Evolutionary conservation across 2,329 filamentous ascomycete genomes (phyloP), one percentile per base, ranked within the genome.

Genomic region (Fusarium sp.): DNA sequence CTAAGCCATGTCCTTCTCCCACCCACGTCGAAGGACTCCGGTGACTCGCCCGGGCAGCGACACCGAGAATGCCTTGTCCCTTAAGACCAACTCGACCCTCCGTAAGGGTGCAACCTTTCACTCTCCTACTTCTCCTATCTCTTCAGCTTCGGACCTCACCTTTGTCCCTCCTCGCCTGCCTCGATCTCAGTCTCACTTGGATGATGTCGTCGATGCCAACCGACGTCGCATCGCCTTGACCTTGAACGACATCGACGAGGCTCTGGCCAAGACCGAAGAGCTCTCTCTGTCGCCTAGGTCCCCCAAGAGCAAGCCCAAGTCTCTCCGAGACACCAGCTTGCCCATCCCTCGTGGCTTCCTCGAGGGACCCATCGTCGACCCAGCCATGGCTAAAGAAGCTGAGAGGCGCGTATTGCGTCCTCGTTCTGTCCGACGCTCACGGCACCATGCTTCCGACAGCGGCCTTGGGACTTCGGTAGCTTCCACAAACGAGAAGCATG

Each of bases 391-490:
- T 54, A 81, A 80, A 66, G 79, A 86, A 73, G 79, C 80, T 69
- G 86, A 87, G 81, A 84, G 87, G 68, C 86, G 86, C 70, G 83
- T 88, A 45, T 81, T 88, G 72, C 89, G 88, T 68, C 87, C 88
- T 72, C 88, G 88, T 68, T 85, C 84, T 60, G 87, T 87, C 67
- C 88, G 90, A 80, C 85, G 86, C 69, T 87, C 86, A 50, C 88
- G 91, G 80, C 89, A 91, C 79, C 92, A 95, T 84, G 90, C 90
- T 68, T 97, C 94, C 17, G 95, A 98, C 85, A 97, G 95, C 81
- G 95, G 95, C 63, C 87, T 98, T 73, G 95, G 95, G 62, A 93
- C 94, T 50, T 98, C 95, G 47, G 88, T 98, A 79, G 89, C 87
- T 70, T 93, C 90, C 57, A 87, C 85, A 37, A 86, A 85, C 65